A percentile compares a stretch with the other conserved stretches of the same genome.
Evolutionary conservation across 768 basidiomycete genomes (phyloP).

Genomic region (Suillus plorans): DNA sequence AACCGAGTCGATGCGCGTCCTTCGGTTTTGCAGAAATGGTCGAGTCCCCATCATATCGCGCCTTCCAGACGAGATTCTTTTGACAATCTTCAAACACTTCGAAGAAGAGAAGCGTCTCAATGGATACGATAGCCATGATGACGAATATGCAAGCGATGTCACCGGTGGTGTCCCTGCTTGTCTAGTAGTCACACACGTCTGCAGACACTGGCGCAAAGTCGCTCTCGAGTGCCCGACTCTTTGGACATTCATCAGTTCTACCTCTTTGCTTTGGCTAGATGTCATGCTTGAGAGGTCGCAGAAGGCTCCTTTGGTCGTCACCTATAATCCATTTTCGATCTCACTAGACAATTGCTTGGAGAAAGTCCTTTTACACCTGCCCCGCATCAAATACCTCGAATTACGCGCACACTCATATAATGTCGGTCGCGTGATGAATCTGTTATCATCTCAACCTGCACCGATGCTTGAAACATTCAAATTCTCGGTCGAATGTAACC

Average conservation of each 20-base stretch:
- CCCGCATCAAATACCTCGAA: not conserved
- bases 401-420: not conserved
- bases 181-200: not conserved
- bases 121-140: not conserved
- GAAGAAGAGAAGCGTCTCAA: not conserved
- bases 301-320: not conserved
- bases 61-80: not conserved
- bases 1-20: not conserved
- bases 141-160: not conserved
- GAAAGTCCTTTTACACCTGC: not conserved
- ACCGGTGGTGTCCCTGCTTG: not conserved
- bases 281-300: slow-evolving; percentile 1
- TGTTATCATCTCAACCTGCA: not conserved
- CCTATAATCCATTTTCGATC: not conserved
- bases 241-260: not conserved
- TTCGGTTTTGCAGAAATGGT: not conserved
- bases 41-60: not conserved
- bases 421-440: not conserved
- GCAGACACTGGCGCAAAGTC: not conserved
- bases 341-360: not conserved
- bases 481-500: not conserved
- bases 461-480: not conserved
- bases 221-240: not conserved
- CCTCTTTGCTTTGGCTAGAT: not conserved
- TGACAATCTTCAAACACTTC: not conserved